Evolutionary conservation across 768 basidiomycete species (phyloP).

Genomic region (Macrolepiota fuliginosa): DNA sequence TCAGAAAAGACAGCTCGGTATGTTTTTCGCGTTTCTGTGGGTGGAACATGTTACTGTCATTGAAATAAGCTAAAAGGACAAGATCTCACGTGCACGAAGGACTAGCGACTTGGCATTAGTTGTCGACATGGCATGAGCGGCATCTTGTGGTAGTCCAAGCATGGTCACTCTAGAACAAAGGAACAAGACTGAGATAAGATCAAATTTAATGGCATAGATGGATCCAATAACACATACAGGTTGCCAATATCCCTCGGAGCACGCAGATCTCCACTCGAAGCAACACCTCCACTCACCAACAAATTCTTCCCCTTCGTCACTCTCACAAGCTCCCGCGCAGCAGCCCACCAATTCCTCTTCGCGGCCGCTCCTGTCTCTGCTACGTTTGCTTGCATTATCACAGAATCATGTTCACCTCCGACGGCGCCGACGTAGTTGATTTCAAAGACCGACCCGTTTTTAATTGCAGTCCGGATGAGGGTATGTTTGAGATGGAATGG

Average conservation of each 20-base stretch:
- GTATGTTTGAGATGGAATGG: conserved; percentile 85
- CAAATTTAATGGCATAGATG: neutral
- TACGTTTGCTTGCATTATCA: conserved; percentile 41
- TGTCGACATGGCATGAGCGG: conserved; percentile 60
- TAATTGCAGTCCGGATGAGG: conserved; percentile 73
- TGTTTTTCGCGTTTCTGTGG: conserved; percentile 76
- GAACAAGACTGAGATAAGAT: neutral
- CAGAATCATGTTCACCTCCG: conserved; percentile 53
- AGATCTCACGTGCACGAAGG: conserved; percentile 66
- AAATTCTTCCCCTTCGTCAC: conserved; percentile 81
- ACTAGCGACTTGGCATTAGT: conserved; percentile 64
- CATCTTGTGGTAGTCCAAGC: conserved; percentile 66
- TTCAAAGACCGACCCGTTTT: conserved; percentile 83
- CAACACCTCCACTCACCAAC: conserved; percentile 67
- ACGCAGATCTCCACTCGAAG: conserved; percentile 59
- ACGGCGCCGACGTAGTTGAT: conserved; percentile 75
- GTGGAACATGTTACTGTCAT: neutral
- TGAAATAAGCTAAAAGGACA: neutral
- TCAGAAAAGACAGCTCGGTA: conserved; percentile 80
- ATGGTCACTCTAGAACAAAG: conserved; percentile 50
- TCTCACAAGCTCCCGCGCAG: conserved; percentile 70
- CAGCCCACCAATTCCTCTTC: conserved; percentile 85
- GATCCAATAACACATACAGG: conserved; percentile 45
- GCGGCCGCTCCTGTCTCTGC: conserved; percentile 51
- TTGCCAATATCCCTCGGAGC: conserved; percentile 75